Percentiles rank a stretch among this genome's conserved stretches.
Evolutionary conservation across 2,329 filamentous ascomycete species (phyloP).

Genomic region (Exophiala sp.): DNA sequence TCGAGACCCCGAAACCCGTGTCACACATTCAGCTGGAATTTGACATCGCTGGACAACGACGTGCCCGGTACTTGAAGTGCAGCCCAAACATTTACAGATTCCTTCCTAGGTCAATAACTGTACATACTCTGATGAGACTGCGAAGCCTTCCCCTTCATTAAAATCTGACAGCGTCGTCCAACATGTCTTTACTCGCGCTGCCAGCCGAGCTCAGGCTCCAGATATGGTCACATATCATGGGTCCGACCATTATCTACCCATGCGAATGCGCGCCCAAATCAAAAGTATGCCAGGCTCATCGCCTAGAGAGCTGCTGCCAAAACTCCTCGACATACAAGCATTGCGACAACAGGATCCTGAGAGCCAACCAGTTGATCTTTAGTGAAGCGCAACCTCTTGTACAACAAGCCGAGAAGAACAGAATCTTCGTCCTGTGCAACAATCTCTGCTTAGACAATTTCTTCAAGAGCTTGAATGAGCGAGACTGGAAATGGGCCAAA

Average conservation of each 20-base stretch:
- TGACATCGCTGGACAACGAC: no score
- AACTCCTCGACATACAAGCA: conserved; percentile 11
- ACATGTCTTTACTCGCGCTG: conserved; percentile 3
- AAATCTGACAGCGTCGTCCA: not conserved
- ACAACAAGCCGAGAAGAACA: not conserved
- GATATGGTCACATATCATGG: conserved; percentile 21
- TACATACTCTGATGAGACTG: not conserved
- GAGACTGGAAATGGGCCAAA: conserved; percentile 18
- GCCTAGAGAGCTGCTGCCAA: conserved; percentile 10
- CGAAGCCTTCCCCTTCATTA: not conserved
- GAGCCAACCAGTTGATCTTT: conserved; percentile 16
- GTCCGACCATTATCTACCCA: conserved; percentile 15
- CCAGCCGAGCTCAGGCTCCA: conserved; percentile 17
- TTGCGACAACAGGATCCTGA: conserved; percentile 20
- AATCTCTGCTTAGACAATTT: conserved; percentile 20
- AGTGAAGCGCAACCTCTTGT: conserved; percentile 13
- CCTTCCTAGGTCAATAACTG: not conserved
- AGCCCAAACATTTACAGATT: not conserved
- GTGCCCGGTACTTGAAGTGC: no score
- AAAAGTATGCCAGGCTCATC: conserved; percentile 5
- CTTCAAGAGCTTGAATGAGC: conserved; percentile 10
- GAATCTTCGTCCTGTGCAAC: conserved; percentile 19
- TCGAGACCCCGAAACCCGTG: not conserved
- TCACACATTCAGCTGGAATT: not conserved
- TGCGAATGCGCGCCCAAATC: conserved; percentile 10